A percentile compares a stretch with the other conserved stretches of the same genome.
These are phyloP conservation scores for Pyrenula massariospora DNA, from an alignment of 495 filamentous ascomycete species.

Conservation along the genomic window DNA sequence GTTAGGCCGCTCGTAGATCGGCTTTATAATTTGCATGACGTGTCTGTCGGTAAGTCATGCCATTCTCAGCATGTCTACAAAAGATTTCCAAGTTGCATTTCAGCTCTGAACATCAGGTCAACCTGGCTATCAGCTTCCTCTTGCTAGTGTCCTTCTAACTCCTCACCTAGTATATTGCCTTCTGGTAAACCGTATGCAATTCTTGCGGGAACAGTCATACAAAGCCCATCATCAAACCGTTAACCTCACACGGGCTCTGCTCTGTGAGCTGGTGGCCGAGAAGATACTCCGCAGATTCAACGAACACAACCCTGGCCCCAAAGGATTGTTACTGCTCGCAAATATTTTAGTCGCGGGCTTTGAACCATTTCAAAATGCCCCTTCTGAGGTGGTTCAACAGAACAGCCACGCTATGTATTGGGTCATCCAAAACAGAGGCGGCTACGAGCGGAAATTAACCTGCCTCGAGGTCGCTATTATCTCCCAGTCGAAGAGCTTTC, in stretches of 20 bases:
- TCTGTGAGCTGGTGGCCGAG: conserved; percentile 58
- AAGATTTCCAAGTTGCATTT: too few species aligned
- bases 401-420: conserved; percentile 32
- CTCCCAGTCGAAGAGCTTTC: conserved; percentile 53
- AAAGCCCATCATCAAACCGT: conserved; percentile 60
- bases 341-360: conserved; percentile 65
- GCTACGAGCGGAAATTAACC: conserved; percentile 48
- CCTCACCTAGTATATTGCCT: conserved; percentile 48
- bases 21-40: conserved; percentile 55
- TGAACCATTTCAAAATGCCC: conserved; percentile 59
- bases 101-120: too few species aligned
- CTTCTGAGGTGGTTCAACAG: conserved; percentile 38
- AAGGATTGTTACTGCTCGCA: conserved; percentile 51
- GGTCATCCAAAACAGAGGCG: conserved; percentile 29
- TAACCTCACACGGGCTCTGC: conserved; percentile 48
- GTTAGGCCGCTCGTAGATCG: conserved; percentile 59
- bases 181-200: conserved; percentile 58
- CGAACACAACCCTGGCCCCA: conserved; percentile 50
- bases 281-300: conserved; percentile 55
- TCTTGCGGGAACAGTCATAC: conserved; percentile 52
- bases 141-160: too few species aligned
- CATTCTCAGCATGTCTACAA: not conserved
- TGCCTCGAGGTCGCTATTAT: conserved; percentile 62
- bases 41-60: conserved; percentile 41
- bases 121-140: too few species aligned